Evolutionary conservation across 208 protist genomes (phyloP).

Genomic region (Porcisia hertigi): DNA sequence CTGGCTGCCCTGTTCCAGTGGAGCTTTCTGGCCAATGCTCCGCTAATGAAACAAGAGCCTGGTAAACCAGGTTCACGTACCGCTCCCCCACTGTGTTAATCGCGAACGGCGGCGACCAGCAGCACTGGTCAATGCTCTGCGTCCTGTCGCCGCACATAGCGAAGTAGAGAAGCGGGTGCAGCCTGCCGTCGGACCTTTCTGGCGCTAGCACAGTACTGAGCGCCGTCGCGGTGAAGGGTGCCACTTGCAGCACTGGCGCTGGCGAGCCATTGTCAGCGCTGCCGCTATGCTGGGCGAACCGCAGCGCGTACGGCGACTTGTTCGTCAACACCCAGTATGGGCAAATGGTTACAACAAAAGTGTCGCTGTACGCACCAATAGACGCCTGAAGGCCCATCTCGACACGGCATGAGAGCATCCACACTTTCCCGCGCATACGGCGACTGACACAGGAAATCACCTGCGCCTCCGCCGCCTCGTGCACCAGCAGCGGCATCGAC

Average conservation of each 20-base stretch:
- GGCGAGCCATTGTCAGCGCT: neutral
- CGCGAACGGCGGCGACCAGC: conserved; percentile 49
- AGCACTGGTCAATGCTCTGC: conserved; percentile 27
- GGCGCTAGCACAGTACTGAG: conserved; percentile 1
- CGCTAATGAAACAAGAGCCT: conserved; percentile 27
- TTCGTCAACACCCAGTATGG: conserved; percentile 80
- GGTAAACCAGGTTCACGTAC: conserved; percentile 55
- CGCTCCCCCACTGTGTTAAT: conserved; percentile 50
- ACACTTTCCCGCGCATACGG: conserved; percentile 17
- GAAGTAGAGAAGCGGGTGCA: conserved; percentile 26
- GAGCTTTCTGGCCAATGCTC: conserved; percentile 50
- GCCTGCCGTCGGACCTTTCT: neutral
- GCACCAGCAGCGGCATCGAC: conserved; percentile 18
- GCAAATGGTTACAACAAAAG: conserved; percentile 55
- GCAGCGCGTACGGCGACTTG: conserved; percentile 40
- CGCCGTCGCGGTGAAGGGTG: conserved; percentile 5
- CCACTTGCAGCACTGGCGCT: neutral
- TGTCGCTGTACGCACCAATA: conserved; percentile 42
- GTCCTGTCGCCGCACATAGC: conserved; percentile 18
- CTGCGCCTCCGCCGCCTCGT: conserved; percentile 28
- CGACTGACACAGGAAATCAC: conserved; percentile 26
- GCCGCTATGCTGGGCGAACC: conserved; percentile 17
- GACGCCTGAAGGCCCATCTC: conserved; percentile 36
- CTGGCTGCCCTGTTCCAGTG: neutral
- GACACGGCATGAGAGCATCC: conserved; percentile 63